phyloP scores from a whole-genome alignment of 73 alveolate genomes.

The Stentor roeselii region DNA sequence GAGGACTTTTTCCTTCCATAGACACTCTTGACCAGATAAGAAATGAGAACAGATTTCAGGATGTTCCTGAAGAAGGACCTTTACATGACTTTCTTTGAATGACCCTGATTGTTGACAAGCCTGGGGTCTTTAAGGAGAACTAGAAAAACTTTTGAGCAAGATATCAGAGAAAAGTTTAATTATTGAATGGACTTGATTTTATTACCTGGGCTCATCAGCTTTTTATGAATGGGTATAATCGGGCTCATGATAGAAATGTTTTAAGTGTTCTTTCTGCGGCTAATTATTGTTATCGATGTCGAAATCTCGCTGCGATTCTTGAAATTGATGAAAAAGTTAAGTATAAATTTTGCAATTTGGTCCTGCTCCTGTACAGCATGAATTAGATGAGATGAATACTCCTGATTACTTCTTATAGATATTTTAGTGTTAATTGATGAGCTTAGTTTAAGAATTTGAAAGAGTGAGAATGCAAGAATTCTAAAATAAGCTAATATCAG shows the following conservation, averaged over 20 bases:
- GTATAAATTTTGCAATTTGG: conserved; percentile 36
- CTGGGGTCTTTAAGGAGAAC: conserved; percentile 88
- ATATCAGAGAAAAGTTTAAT: conserved; percentile 69
- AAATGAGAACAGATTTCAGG: conserved; percentile 42
- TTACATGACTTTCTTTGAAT: conserved; percentile 64
- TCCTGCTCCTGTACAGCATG: conserved; percentile 61
- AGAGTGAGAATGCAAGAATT: too few species aligned
- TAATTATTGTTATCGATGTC: conserved; percentile 84
- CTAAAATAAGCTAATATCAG: too few species aligned
- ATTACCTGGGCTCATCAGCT: conserved; percentile 82
- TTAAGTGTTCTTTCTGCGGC: conserved; percentile 77
- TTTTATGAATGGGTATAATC: conserved; percentile 73
- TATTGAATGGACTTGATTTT: conserved; percentile 56
- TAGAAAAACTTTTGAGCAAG: conserved; percentile 71
- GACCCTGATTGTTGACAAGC: conserved; percentile 66
- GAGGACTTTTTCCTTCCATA: conserved; percentile 87
- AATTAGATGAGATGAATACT: conserved; percentile 26
- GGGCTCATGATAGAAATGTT: conserved; percentile 64
- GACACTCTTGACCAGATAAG: conserved; percentile 57
- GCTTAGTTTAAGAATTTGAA: too few species aligned
- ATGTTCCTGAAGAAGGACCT: conserved; percentile 67
- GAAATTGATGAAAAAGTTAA: conserved; percentile 33
- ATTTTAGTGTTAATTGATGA: too few species aligned
- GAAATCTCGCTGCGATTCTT: conserved; percentile 74
- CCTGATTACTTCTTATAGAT: conserved; percentile 39